Percentiles rank a stretch among this genome's conserved stretches.
Evolutionary conservation across 306 rosid species (phyloP).

Genomic region (Trifolium subterraneum): DNA sequence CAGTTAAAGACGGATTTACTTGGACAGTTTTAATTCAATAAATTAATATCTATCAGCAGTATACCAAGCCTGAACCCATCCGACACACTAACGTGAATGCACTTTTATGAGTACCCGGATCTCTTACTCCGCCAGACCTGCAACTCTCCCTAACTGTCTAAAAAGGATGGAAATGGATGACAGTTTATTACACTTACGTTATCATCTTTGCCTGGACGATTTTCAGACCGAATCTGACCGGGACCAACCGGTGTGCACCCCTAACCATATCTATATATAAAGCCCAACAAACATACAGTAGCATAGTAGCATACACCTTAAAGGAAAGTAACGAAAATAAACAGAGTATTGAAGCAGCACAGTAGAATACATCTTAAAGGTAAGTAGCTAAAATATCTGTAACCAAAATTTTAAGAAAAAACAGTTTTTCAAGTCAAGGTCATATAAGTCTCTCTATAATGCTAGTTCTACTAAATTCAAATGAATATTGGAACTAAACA

Average conservation of each 20-base stretch:
- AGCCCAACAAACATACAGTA: slow-evolving; percentile 16
- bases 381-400: slow-evolving; percentile 24
- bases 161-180: background rate
- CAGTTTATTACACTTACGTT: background rate
- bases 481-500: slow-evolving; percentile 31
- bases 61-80: background rate
- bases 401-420: background rate
- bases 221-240: background rate
- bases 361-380: slow-evolving; percentile 22
- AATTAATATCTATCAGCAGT: background rate
- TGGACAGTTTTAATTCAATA: background rate
- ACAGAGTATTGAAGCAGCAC: slow-evolving; percentile 11
- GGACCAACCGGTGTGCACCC: background rate
- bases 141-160: background rate
- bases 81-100: background rate
- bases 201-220: background rate
- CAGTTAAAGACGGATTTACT: background rate
- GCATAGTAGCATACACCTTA: slow-evolving; percentile 23
- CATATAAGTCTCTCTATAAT: background rate
- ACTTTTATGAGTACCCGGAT: background rate
- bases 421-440: background rate
- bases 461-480: slow-evolving; percentile 24
- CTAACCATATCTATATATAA: background rate
- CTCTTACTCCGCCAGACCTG: background rate
- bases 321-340: slow-evolving; percentile 16